These are phyloP conservation scores for Didymella pinodella DNA, from an alignment of 2,329 filamentous ascomycete species.

Conservation along the genomic window DNA sequence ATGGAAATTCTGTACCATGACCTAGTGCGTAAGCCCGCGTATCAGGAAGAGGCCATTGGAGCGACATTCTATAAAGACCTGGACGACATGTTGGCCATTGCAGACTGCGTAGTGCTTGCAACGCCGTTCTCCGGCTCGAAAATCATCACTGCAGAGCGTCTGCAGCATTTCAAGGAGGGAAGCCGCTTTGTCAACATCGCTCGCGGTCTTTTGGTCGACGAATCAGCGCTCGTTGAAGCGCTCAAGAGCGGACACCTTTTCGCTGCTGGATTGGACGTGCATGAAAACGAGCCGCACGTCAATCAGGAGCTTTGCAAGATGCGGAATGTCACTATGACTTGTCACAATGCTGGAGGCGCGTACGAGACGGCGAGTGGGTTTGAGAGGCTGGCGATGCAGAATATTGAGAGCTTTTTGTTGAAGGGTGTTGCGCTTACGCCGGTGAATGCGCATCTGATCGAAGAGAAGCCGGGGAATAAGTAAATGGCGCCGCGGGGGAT, in stretches of 20 bases:
- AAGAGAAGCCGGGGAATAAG: too few relatives aligned
- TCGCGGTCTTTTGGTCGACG: not conserved
- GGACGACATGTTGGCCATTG: not conserved
- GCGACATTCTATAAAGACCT: not conserved
- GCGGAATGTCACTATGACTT: constrained; percentile 64
- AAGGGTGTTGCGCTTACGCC: not conserved
- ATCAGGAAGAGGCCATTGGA: not conserved
- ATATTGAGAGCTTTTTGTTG: constrained; percentile 41
- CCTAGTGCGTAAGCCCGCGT: not conserved
- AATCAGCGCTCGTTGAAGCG: not conserved
- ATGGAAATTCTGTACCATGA: not conserved
- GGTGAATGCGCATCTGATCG: not conserved
- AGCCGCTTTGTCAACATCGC: not conserved
- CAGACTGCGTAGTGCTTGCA: not conserved
- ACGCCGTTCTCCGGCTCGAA: not conserved
- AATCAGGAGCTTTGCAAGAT: constrained; percentile 51
- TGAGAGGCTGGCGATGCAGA: constrained; percentile 71
- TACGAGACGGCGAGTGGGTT: constrained; percentile 71
- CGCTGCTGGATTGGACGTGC: not conserved
- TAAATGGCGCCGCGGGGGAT: not conserved
- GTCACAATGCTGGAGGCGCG: constrained; percentile 72
- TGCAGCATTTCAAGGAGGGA: not conserved
- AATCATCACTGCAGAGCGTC: not conserved
- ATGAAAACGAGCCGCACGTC: constrained; percentile 1
- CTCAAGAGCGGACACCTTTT: not conserved